Base-by-base conservation (phyloP, 2,329 filamentous ascomycete species). In the Westerdykella aurantiaca region DNA sequence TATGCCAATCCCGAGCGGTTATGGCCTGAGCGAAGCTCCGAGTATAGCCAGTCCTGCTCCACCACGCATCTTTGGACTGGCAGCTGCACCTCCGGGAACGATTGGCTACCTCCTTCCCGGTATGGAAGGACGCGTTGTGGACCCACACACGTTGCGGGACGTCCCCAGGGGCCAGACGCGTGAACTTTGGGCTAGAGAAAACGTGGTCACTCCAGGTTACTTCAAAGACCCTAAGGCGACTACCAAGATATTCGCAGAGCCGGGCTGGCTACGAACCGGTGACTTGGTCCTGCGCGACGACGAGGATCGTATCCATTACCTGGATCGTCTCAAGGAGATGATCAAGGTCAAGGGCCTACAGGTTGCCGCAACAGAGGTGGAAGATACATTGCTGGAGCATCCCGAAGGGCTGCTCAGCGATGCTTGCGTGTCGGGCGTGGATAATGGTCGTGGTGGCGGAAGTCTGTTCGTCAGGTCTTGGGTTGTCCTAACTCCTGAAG, bases 291-390 rank as follows among this genome's bases (percentile, higher is more conserved):
- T 52, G 47, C 48, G 59, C 4, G 60, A 64, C 42, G 49, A 57
- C 39, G 22, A 44, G 1, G 59, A 63, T 43, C 39, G 54, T 1
- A 51, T 61, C 5, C 49, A 52, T 31, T 61, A 60, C 34, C 47
- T 71, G 2, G 70, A 72, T 48, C 58, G 67, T 6, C 38, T 60
- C 9, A 64, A 72, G 53, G 67, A 74, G 46, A 63, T 74, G 39
- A 74, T 74, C 49, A 74, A 73, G 45, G 71, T 73, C 11, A 73
- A 74, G 52, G 73, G 73, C 3, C 62, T 72, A 33, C 72, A 75
- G 58, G 71, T 75, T n/a, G 69, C 72, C 6, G 73, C 73, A 2
- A 72, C 71, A 0, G 73, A 75, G 40, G 61, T 76, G 1, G 72
- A 75, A 55, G 69, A 64, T n/a, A 55, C 67, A n/a, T 52, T 76